Percentiles rank a stretch among this genome's conserved stretches.
These are phyloP conservation scores for Meyerozyma elateridarum DNA, from an alignment of 1,139 yeast species.

Conservation along the genomic window DNA sequence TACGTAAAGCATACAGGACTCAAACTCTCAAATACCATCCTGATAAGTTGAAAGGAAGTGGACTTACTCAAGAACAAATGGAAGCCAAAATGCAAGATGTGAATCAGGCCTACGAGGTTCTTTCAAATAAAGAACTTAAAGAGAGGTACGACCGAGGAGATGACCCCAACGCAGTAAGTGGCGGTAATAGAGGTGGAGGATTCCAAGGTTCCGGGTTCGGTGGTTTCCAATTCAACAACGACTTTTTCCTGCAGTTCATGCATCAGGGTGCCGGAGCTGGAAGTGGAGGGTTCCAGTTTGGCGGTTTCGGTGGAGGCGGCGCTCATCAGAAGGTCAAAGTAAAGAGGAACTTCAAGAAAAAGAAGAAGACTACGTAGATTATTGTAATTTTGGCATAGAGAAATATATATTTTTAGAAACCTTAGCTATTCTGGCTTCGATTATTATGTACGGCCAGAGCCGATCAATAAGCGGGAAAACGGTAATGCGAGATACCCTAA, in stretches of 20 bases:
- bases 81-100: slow-evolving; percentile 87
- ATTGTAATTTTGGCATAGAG: no score
- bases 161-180: slow-evolving; percentile 49
- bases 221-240: slow-evolving; percentile 13
- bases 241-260: slow-evolving; percentile 12
- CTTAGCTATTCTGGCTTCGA: no score
- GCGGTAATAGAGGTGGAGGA: slow-evolving; percentile 12
- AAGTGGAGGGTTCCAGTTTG: slow-evolving; percentile 18
- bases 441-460: slow-evolving; percentile 7
- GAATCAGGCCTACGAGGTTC: slow-evolving; percentile 87
- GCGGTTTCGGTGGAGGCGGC: slow-evolving; percentile 13
- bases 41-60: slow-evolving; percentile 73
- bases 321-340: slow-evolving; percentile 16
- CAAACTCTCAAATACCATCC: slow-evolving; percentile 85
- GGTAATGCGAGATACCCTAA: not conserved
- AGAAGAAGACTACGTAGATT: slow-evolving; percentile 8
- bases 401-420: no score
- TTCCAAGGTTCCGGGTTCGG: slow-evolving; percentile 8
- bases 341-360: slow-evolving; percentile 14
- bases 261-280: slow-evolving; percentile 8
- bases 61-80: slow-evolving; percentile 62
- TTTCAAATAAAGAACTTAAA: slow-evolving; percentile 62
- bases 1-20: slow-evolving; percentile 76
- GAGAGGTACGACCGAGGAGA: slow-evolving; percentile 64
- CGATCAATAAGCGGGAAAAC: not conserved